Conservation (phyloP, 2,329 filamentous ascomycete genomes). For the Cyclaneusma minus region DNA sequence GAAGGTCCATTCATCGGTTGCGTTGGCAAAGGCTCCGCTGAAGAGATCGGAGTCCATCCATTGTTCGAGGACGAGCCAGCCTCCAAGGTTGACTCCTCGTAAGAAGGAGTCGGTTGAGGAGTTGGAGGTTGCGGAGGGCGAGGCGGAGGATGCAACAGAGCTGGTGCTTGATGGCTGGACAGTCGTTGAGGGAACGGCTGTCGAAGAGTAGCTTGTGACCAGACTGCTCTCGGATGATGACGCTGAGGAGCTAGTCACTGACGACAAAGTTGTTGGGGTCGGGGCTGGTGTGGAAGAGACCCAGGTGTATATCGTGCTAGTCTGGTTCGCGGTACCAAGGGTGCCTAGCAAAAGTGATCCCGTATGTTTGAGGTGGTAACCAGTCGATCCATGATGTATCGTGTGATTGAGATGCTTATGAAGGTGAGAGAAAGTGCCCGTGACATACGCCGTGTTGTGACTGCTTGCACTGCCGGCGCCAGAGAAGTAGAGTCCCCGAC, state of each 20-base stretch:
- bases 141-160: conserved; percentile 6
- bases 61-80: conserved; percentile 42
- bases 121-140: neutral
- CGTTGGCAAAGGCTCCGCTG: conserved; percentile 14
- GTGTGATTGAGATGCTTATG: no score
- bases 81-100: conserved; percentile 49
- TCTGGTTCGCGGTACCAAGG: no score
- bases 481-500: no score
- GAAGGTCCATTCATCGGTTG: conserved; percentile 23
- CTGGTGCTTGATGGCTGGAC: conserved; percentile 1
- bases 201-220: conserved; percentile 5
- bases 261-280: neutral
- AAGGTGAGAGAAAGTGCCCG: no score
- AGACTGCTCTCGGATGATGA: neutral
- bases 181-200: conserved; percentile 5
- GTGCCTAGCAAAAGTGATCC: no score
- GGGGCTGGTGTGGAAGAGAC: neutral
- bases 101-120: conserved; percentile 17
- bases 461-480: no score
- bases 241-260: neutral
- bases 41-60: conserved; percentile 22
- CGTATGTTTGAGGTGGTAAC: no score
- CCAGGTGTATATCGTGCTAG: no score
- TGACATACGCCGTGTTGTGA: no score
- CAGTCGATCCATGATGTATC: no score